Evolutionary conservation across 2,329 filamentous ascomycete genomes (phyloP), one percentile per base, ranked within the genome.

Genomic region (Neoscytalidium dimidiatum): DNA sequence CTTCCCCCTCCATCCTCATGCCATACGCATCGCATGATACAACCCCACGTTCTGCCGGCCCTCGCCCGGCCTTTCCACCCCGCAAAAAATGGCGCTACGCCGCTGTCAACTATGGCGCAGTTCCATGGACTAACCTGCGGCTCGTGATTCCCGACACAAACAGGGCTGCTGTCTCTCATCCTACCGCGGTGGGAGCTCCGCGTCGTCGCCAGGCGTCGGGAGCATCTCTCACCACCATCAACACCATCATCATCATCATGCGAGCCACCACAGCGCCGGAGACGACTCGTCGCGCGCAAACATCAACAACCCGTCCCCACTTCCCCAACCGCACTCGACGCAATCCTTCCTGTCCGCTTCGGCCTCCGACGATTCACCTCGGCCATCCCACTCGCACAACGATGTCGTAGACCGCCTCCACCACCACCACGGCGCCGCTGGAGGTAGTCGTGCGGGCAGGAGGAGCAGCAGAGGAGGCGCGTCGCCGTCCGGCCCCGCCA

Each of bases 141-240:
- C 51, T 26, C 13, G 26, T 31, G 33, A 56, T 23, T 1, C 17
- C 33, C 44, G n/a, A 28, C 28, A 26, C 8, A 7, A 38, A 62
- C 61, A 64, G 61, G 61, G 61, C 49, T 64, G 48, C 48, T 64
- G 61, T 46, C 43, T 52, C 17, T 64, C 61, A 35, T 46, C 61
- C 19, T 38, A 44, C 28, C 61, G 61, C 35, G 26, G 46, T 35
- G 19, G 41, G 21, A 33, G 48, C 60, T 52, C 41, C 61, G 61
- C 49, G 14, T 46, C 61, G 35, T 48, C 61, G n/a, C 28, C 56
- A n/a, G 29, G 29, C 35, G 52, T 6, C 35, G 28, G 38, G 9
- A 17, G 38, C 38, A 11, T 11, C 38, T 41, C 38, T 41, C 53
- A 28, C 7, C 23, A 38, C 31, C 35, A 31, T 21, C 21, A 7